Evolutionary conservation across 139 green algal species (phyloP).

Genomic region (Picochlorum sp.): DNA sequence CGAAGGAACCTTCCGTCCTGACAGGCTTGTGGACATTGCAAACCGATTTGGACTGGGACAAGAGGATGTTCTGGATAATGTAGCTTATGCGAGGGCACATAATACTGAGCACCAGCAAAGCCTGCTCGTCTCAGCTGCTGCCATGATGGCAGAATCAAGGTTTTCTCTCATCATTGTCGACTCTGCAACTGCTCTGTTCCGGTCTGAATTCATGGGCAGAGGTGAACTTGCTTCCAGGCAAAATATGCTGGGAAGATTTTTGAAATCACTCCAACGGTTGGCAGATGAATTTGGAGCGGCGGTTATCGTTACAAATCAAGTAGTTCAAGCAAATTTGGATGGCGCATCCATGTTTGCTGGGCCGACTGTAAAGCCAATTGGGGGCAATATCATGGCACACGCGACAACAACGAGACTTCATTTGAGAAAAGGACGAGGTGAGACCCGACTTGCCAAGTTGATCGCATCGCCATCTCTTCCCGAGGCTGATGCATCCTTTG

Average conservation of each 20-base stretch:
- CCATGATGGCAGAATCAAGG: constrained; percentile 85
- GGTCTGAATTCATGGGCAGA: constrained; percentile 74
- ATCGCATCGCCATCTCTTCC: constrained; percentile 81
- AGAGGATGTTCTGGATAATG: constrained; percentile 94
- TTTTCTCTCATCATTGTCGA: constrained; percentile 95
- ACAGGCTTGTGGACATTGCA: constrained; percentile 83
- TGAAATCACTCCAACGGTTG: constrained; percentile 75
- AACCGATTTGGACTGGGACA: constrained; percentile 73
- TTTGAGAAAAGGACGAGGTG: constrained; percentile 83
- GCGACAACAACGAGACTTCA: constrained; percentile 91
- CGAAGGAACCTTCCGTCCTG: constrained; percentile 88
- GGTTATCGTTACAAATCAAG: constrained; percentile 96
- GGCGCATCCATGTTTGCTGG: constrained; percentile 83
- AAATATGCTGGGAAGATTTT: constrained; percentile 75
- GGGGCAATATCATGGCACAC: constrained; percentile 99
- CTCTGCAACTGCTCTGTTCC: constrained; percentile 87
- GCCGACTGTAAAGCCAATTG: constrained; percentile 90
- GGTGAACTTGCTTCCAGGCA: constrained; percentile 83
- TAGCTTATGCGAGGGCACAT: constrained; percentile 93
- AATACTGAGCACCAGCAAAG: constrained; percentile 96
- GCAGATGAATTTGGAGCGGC: constrained; percentile 94
- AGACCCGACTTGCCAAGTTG: constrained; percentile 74
- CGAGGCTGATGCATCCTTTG: constrained; percentile 87
- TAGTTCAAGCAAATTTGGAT: constrained; percentile 89
- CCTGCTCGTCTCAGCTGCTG: constrained; percentile 76